A percentile compares a stretch with the other conserved stretches of the same genome.
phyloP scores from a whole-genome alignment of 2,329 filamentous ascomycete species.

The Botrytis pseudocinerea region DNA sequence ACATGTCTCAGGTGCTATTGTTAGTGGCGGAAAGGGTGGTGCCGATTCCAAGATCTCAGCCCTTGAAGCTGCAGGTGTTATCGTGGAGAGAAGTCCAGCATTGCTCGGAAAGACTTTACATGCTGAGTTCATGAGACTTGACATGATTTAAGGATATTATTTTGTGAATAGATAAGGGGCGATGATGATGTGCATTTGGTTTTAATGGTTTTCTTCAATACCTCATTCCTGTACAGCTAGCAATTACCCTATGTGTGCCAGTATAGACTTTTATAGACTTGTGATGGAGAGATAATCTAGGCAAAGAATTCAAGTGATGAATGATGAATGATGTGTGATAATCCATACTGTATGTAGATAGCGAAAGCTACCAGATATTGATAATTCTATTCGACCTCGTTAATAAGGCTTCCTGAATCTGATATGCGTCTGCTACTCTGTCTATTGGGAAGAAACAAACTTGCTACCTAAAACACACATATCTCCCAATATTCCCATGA shows the following conservation, averaged over 20 bases:
- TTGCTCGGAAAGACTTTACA: constrained; percentile 90
- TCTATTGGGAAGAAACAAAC: not conserved
- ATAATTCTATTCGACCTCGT: not conserved
- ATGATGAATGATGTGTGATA: not conserved
- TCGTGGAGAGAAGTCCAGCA: constrained; percentile 94
- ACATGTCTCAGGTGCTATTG: constrained; percentile 67
- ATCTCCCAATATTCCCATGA: not conserved
- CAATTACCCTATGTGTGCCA: constrained; percentile 34
- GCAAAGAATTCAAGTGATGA: not conserved
- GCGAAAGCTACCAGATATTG: not conserved
- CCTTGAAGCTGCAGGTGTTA: constrained; percentile 87
- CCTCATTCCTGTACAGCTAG: constrained; percentile 42
- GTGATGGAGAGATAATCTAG: constrained; percentile 18
- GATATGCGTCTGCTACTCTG: not conserved
- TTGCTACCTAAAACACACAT: not conserved
- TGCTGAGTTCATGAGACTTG: constrained; percentile 92
- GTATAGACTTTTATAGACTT: constrained; percentile 25
- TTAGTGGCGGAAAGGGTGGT: constrained; percentile 95
- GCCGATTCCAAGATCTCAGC: constrained; percentile 98
- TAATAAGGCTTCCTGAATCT: not conserved
- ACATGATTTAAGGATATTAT: constrained; percentile 70
- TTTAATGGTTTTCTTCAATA: constrained; percentile 38
- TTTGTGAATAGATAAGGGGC: constrained; percentile 36
- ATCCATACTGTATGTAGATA: not conserved
- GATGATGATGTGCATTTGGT: constrained; percentile 34